These are phyloP conservation scores for Cladobotryum protrusum DNA, from an alignment of 2,329 filamentous ascomycete genomes.

Conservation along the genomic window DNA sequence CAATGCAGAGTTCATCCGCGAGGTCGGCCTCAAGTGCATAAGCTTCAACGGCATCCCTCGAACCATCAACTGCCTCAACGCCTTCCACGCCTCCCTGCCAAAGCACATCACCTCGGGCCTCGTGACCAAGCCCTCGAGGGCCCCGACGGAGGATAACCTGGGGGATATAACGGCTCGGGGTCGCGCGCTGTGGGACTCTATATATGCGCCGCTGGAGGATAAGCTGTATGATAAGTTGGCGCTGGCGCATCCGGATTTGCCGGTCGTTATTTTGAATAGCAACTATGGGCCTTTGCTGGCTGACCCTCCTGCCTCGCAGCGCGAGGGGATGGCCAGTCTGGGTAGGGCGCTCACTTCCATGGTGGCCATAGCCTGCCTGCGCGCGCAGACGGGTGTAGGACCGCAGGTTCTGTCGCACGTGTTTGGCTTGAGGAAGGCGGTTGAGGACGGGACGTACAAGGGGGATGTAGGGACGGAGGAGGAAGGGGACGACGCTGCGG, in stretches of 20 bases:
- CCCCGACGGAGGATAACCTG: slow-evolving; percentile 47
- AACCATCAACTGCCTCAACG: slow-evolving; percentile 74
- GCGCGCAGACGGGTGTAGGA: slow-evolving; percentile 74
- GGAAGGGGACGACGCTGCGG: slow-evolving; percentile 28
- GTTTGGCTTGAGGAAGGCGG: slow-evolving; percentile 71
- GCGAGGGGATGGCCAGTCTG: slow-evolving; percentile 44
- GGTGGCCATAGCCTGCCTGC: slow-evolving; percentile 66
- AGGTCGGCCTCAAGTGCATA: slow-evolving; percentile 71
- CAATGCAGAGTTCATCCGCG: slow-evolving; percentile 66
- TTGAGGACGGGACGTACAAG: slow-evolving; percentile 57
- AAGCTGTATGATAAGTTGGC: slow-evolving; percentile 68
- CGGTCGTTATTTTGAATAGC: slow-evolving; percentile 68
- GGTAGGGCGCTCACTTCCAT: slow-evolving; percentile 68
- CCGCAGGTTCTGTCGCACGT: slow-evolving; percentile 78
- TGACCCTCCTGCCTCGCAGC: slow-evolving; percentile 46
- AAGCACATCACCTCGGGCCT: slow-evolving; percentile 46
- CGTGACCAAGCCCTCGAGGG: slow-evolving; percentile 50
- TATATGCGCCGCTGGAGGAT: slow-evolving; percentile 68
- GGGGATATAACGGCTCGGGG: slow-evolving; percentile 52
- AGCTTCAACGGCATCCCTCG: slow-evolving; percentile 78
- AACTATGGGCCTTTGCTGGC: slow-evolving; percentile 71
- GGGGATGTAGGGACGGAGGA: slow-evolving; percentile 27
- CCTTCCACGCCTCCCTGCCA: slow-evolving; percentile 60
- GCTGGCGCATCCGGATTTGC: slow-evolving; percentile 72
- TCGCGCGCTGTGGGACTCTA: slow-evolving; percentile 62